Evolutionary conservation across 2,329 filamentous ascomycete species (phyloP).

Genomic region (Alternaria metachromatica): DNA sequence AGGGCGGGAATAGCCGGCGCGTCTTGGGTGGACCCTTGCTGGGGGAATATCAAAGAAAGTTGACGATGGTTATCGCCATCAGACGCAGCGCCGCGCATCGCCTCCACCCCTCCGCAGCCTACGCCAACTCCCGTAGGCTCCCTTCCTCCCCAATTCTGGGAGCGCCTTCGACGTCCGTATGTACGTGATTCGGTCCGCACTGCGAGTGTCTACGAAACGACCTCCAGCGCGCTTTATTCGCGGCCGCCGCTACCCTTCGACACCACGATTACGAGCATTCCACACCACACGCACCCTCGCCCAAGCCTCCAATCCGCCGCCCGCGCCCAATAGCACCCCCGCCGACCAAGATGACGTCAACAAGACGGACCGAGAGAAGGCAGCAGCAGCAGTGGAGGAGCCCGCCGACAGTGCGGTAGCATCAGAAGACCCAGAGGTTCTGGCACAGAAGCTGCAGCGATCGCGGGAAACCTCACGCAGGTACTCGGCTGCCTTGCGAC

Average conservation of each 20-base stretch:
- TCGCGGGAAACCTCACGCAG: slow-evolving; percentile 43
- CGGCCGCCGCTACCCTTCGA: slow-evolving; percentile 44
- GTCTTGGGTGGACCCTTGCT: slow-evolving; percentile 22
- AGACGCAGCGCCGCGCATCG: slow-evolving; percentile 28
- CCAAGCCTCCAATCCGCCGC: slow-evolving; percentile 35
- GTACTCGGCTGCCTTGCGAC: slow-evolving; percentile 44
- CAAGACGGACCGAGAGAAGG: slow-evolving; percentile 25
- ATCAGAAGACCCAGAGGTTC: slow-evolving; percentile 40
- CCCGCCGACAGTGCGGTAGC: slow-evolving; percentile 29
- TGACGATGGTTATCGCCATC: slow-evolving; percentile 18
- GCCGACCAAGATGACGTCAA: slow-evolving; percentile 32
- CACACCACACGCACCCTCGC: slow-evolving; percentile 41
- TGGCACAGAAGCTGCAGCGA: slow-evolving; percentile 47
- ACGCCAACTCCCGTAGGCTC: slow-evolving; percentile 24
- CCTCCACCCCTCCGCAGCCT: slow-evolving; percentile 17
- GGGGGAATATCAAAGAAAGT: slow-evolving; percentile 25
- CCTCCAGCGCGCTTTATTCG: slow-evolving; percentile 46
- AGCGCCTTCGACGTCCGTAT: slow-evolving; percentile 43
- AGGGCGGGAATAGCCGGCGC: slow-evolving; percentile 11
- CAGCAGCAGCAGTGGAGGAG: slow-evolving; percentile 24
- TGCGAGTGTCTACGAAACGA: slow-evolving; percentile 49
- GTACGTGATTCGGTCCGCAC: slow-evolving; percentile 51
- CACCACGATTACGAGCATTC: slow-evolving; percentile 40
- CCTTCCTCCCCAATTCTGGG: slow-evolving; percentile 18
- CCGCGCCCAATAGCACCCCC: slow-evolving; percentile 37